Base-by-base conservation (phyloP, 345 rosid species). In the Gossypium longicalyx region DNA sequence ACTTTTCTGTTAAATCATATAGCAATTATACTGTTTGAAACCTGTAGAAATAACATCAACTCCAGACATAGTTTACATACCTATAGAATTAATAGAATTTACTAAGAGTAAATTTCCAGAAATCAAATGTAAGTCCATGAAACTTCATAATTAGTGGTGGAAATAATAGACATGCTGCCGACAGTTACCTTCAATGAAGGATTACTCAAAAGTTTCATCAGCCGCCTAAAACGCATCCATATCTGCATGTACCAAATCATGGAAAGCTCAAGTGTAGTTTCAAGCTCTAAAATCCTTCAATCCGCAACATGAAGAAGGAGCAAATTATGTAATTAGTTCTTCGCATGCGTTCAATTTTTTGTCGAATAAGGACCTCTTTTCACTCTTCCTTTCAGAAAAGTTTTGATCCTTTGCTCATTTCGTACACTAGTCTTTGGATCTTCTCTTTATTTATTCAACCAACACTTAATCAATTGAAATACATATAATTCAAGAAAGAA, bases 151-250 rank as follows among this genome's bases (percentile, higher is more conserved):
- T 34, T 34, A 34, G 38, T 34, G 38, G 98, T 92, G 49, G 91
- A 89, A 78, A 94, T 86, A 97, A 94, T 92, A 71, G 97, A 88
- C 85, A 89, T 83, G 83, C 94, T 49, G 6, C 97, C 97, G 80
- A 91, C 98, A 17, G 97, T 88, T 92, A 27, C 90, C 71, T 86
- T 83, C 4, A 92, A 83, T 0, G 87, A 88, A 76, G 97, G 93
- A 78, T 90, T 48, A 53, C 86, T 83, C 79, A 94, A 80, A 74
- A 93, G 89, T 82, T 94, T 97, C 10, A 64, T 88, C 98, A 74
- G 98, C 94, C 20, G 97, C 98, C 84, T 88, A 88, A 75, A 94
- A 91, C 77, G 97, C 98, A 87, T 94, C 97, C 97, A 94, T 92
- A 82, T 92, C 98, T 68, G 89, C 90, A 80, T 92, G 98, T 64